These are phyloP conservation scores for Albifimbria verrucaria DNA, from an alignment of 2,329 filamentous ascomycete species.

Conservation along the genomic window DNA sequence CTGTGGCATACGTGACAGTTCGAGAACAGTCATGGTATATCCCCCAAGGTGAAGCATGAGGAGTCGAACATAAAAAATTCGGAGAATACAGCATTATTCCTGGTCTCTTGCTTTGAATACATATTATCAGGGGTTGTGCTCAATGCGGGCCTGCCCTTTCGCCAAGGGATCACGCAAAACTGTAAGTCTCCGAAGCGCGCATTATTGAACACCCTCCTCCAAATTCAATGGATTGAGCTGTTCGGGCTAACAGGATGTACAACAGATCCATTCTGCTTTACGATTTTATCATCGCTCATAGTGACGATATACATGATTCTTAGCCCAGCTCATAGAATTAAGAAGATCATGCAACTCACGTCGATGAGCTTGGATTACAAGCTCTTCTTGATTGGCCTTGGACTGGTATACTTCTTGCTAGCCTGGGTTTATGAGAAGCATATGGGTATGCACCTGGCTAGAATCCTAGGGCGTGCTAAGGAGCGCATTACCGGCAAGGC, in stretches of 20 bases:
- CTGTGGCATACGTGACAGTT: constrained; percentile 70
- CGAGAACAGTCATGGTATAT: constrained; percentile 81
- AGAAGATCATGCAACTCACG: constrained; percentile 80
- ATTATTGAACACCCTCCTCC: too few species aligned
- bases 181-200: constrained; percentile 49
- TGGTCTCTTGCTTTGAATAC: constrained; percentile 92
- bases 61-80: constrained; percentile 87
- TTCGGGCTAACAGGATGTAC: constrained; percentile 4
- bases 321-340: constrained; percentile 66
- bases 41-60: constrained; percentile 71
- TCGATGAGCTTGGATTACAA: constrained; percentile 70
- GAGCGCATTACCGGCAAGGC: constrained; percentile 52
- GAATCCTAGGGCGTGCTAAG: constrained; percentile 60
- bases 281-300: constrained; percentile 64
- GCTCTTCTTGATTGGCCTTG: constrained; percentile 67
- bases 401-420: constrained; percentile 62
- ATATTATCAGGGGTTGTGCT: constrained; percentile 86
- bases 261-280: constrained; percentile 77
- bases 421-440: constrained; percentile 71
- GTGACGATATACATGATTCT: constrained; percentile 80
- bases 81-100: constrained; percentile 87
- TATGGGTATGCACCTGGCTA: constrained; percentile 67
- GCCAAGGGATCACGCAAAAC: constrained; percentile 76
- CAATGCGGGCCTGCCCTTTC: constrained; percentile 87
- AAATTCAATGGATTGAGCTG: too few species aligned